These are phyloP conservation scores for Xylaria nigripes DNA, from an alignment of 495 filamentous ascomycete genomes.

Conservation along the genomic window DNA sequence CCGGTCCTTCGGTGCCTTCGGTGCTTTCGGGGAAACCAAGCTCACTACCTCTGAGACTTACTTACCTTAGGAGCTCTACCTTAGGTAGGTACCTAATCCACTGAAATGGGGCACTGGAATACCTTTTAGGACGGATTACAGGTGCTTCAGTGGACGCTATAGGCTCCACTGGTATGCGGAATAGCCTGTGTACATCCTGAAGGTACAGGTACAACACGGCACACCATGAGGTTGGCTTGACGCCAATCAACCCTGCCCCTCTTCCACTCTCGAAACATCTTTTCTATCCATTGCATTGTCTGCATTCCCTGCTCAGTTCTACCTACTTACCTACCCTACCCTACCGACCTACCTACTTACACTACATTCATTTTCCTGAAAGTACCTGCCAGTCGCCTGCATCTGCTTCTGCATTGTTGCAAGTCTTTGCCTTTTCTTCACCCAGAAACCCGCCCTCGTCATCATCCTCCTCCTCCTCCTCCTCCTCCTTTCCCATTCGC, in stretches of 20 bases:
- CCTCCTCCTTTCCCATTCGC: background rate
- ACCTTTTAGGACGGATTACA: too few species aligned
- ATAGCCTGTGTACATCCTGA: too few species aligned
- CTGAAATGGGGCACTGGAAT: too few species aligned
- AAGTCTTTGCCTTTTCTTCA: background rate
- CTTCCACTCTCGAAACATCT: constrained; percentile 23
- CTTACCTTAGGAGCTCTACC: background rate
- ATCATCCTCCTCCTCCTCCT: too few species aligned
- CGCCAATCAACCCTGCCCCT: constrained; percentile 24
- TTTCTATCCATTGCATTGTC: constrained; percentile 12
- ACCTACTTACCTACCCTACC: too few species aligned
- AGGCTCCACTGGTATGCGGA: background rate
- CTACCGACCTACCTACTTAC: too few species aligned
- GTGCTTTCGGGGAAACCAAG: background rate
- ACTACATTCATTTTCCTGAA: constrained; percentile 15
- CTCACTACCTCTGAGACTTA: background rate
- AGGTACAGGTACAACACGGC: constrained; percentile 13
- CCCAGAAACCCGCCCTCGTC: background rate
- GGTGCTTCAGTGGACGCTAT: background rate
- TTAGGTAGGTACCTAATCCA: too few species aligned
- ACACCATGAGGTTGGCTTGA: constrained; percentile 16
- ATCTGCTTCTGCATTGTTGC: background rate
- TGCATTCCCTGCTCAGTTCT: constrained; percentile 19
- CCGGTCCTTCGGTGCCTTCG: background rate
- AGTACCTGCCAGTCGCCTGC: background rate